Conservation (phyloP, 2,329 filamentous ascomycete genomes). For the Diaporthe longicolla region DNA sequence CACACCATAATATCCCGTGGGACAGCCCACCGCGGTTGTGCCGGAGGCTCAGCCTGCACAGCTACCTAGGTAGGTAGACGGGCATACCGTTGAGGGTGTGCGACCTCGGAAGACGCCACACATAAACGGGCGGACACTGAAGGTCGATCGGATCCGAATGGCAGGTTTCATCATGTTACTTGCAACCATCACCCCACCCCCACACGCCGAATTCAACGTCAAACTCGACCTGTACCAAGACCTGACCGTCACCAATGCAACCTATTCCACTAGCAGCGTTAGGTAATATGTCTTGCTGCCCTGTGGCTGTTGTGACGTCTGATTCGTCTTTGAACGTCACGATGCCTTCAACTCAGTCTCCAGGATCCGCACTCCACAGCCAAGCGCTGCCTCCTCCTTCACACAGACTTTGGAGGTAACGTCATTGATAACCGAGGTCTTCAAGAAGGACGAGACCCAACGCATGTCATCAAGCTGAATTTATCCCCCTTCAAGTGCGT, state of each 20-base stretch:
- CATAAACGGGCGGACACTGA: not conserved
- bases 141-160: conserved; percentile 18
- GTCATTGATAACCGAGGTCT: not conserved
- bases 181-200: not conserved
- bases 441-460: not conserved
- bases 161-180: conserved; percentile 33
- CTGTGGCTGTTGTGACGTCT: not conserved
- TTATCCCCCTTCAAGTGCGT: too few relatives aligned
- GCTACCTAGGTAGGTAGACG: not conserved
- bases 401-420: not conserved
- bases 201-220: conserved; percentile 4
- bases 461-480: not conserved
- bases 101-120: conserved; percentile 10
- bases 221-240: not conserved
- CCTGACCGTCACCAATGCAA: conserved; percentile 4
- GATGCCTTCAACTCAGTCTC: conserved; percentile 4
- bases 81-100: conserved; percentile 2
- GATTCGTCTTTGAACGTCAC: conserved; percentile 11
- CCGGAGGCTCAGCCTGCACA: not conserved
- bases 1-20: not conserved
- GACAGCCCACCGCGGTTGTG: too few relatives aligned
- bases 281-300: not conserved
- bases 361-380: conserved; percentile 14
- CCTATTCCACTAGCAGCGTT: not conserved
- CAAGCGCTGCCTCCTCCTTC: not conserved